Conservation (phyloP, 2,329 filamentous ascomycete genomes). For the Periconia sp. region DNA sequence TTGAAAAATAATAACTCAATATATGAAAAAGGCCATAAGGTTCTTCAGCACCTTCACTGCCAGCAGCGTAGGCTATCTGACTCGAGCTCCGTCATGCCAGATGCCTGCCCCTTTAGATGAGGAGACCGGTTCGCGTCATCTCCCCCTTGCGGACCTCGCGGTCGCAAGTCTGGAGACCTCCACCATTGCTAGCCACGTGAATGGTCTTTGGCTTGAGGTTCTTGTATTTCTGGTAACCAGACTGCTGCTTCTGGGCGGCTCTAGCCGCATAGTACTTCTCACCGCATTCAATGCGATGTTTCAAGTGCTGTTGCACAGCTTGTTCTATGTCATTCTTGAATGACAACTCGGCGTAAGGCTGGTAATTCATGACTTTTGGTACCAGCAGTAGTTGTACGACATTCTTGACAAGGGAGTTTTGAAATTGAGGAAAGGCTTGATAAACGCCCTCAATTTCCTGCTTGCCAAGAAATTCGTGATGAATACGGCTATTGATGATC, state of each 20-base stretch:
- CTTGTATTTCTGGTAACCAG: too few relatives aligned
- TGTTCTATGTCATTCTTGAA: background rate
- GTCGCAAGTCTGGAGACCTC: background rate
- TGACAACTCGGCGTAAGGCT: background rate
- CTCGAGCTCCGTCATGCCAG: too few relatives aligned
- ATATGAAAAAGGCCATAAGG: too few relatives aligned
- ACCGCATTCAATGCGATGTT: background rate
- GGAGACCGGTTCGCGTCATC: background rate
- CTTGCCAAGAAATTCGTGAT: background rate
- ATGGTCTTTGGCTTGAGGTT: conserved; percentile 3
- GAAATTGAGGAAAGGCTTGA: background rate
- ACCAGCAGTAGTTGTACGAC: background rate
- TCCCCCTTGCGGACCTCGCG: background rate
- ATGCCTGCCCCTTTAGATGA: background rate
- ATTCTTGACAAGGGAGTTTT: background rate
- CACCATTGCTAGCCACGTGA: background rate
- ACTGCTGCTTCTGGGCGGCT: too few relatives aligned
- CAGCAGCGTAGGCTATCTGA: too few relatives aligned
- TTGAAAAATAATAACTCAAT: too few relatives aligned
- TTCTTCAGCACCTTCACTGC: too few relatives aligned
- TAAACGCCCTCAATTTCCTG: background rate
- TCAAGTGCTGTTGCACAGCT: background rate
- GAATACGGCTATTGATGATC: background rate
- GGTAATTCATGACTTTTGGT: background rate
- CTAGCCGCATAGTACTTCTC: too few relatives aligned